These are phyloP conservation scores for Mitragyna speciosa DNA, from an alignment of 257 asterid species.

Conservation along the genomic window DNA sequence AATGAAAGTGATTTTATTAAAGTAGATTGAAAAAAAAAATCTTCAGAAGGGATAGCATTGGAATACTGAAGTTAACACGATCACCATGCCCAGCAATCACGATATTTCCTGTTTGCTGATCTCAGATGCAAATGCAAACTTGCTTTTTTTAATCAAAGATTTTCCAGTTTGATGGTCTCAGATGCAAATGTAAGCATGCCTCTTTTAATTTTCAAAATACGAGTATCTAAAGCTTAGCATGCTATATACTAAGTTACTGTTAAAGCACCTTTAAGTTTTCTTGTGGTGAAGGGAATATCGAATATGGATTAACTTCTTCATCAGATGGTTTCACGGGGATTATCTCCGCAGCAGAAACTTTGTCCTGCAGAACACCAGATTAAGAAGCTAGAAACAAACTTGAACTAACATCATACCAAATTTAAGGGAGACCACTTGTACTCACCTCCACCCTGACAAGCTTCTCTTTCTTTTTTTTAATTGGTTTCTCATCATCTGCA, in stretches of 20 bases:
- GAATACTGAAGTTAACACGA: background rate
- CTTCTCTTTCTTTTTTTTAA: conserved; percentile 91
- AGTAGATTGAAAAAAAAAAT: background rate
- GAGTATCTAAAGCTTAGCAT: background rate
- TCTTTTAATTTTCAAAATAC: background rate
- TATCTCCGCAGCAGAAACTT: conserved; percentile 51
- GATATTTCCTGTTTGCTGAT: background rate
- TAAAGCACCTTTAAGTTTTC: conserved; percentile 75
- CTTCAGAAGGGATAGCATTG: background rate
- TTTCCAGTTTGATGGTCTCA: background rate
- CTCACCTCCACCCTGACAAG: conserved; percentile 69
- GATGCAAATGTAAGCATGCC: background rate
- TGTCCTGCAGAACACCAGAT: conserved; percentile 45
- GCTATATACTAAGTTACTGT: background rate
- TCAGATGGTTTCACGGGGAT: conserved; percentile 60
- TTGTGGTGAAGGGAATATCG: conserved; percentile 77
- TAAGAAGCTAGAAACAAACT: background rate
- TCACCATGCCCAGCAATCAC: background rate
- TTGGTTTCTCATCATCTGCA: conserved; percentile 81
- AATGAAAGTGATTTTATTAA: background rate
- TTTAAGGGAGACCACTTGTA: conserved; percentile 16
- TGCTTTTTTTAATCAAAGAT: background rate
- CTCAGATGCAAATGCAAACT: background rate
- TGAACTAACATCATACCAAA: background rate
- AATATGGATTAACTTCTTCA: conserved; percentile 82